Conservation (phyloP, 192 early-diverging fungal species). For the Chytriomyces sp. region DNA sequence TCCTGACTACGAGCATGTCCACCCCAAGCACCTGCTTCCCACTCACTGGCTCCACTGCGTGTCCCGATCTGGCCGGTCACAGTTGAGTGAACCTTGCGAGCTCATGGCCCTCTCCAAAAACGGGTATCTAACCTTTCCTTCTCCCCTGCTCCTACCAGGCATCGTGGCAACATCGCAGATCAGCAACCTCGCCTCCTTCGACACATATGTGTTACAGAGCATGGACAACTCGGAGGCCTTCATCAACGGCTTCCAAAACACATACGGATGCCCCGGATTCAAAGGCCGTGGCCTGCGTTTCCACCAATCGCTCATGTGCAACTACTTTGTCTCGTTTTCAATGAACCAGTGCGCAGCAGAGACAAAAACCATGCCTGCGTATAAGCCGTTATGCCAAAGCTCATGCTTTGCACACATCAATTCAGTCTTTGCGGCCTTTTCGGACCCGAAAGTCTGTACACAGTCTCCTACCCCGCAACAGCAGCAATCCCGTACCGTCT, state of each 20-base stretch:
- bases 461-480: neutral
- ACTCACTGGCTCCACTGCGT: constrained; percentile 7
- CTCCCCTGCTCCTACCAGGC: neutral
- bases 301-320: constrained; percentile 39
- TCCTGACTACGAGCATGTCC: neutral
- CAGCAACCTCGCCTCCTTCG: constrained; percentile 37
- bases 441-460: constrained; percentile 36
- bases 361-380: neutral
- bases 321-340: constrained; percentile 33
- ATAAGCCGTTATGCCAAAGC: constrained; percentile 39
- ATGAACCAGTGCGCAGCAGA: constrained; percentile 21
- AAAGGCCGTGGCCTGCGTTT: constrained; percentile 39
- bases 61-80: constrained; percentile 13
- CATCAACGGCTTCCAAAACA: constrained; percentile 22
- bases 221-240: constrained; percentile 29
- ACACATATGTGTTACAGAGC: constrained; percentile 29
- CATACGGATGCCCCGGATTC: constrained; percentile 41
- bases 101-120: neutral
- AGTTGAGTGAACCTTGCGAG: neutral
- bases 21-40: constrained; percentile 10
- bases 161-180: neutral
- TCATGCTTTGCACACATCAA: constrained; percentile 38
- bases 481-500: neutral
- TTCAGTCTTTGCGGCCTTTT: constrained; percentile 38
- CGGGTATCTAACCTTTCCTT: neutral